phyloP scores from a whole-genome alignment of 345 rosid species.

The Firmiana major region DNA sequence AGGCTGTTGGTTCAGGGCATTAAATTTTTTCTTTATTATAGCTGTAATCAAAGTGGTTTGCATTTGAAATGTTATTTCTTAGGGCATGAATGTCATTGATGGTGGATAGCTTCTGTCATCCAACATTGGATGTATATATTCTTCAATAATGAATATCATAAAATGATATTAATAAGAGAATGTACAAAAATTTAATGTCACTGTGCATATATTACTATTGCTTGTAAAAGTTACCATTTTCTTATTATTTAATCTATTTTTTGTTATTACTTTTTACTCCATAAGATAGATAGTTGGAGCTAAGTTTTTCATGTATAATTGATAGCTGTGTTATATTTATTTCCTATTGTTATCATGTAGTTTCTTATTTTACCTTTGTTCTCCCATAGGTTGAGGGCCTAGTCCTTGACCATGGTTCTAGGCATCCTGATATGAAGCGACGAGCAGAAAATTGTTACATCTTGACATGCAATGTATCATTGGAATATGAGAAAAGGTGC shows the following conservation, averaged over 20 bases:
- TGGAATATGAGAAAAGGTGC: conserved; percentile 97
- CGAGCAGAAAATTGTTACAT: conserved; percentile 93
- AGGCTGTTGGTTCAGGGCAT: not conserved
- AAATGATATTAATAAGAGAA: not conserved
- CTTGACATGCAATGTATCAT: conserved; percentile 88
- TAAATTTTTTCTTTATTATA: not conserved
- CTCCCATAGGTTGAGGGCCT: conserved; percentile 81
- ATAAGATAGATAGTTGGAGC: not conserved
- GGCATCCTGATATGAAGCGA: conserved; percentile 99
- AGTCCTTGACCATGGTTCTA: conserved; percentile 97
- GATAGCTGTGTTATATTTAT: not conserved
- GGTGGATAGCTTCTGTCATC: not conserved
- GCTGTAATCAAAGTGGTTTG: not conserved
- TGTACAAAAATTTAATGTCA: not conserved
- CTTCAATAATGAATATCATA: not conserved
- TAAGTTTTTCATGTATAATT: not conserved
- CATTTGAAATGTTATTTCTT: not conserved
- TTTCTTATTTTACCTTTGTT: not conserved
- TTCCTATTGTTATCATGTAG: not conserved
- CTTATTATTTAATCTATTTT: not conserved
- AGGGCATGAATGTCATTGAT: not conserved
- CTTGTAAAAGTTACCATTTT: not conserved
- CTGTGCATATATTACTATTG: not conserved
- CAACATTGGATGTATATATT: not conserved
- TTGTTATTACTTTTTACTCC: not conserved